Evolutionary conservation across 208 protist species (phyloP), one percentile per base, ranked within the genome.

Genomic region (Acanthamoeba triangularis): DNA sequence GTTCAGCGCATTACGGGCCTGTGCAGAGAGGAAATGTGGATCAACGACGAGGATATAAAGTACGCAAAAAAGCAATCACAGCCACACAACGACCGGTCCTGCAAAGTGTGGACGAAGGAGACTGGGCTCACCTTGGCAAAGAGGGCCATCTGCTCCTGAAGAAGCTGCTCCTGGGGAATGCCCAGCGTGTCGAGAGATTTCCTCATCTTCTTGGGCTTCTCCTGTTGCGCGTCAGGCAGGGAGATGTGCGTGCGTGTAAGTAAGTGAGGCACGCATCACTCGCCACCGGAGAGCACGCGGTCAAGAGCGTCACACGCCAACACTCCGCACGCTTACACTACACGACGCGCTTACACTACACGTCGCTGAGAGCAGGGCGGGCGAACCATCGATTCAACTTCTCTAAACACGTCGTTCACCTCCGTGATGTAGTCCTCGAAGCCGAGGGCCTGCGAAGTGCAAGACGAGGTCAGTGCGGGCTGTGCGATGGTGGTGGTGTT

Each of bases 381-480:
- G 25, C 59, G 84, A 28, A 87, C 95, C 74, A 96, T 94, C 33
- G 87, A 28, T 80, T 96, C 95, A 30, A 96, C 93, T 91, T 96
- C 95, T 47, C 95, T 90, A n/a, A 84, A 95, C 13, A 95, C 94
- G 23, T 94, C 87, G 54, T 76, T 74, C 49, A 96, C 94, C 82
- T 96, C 93, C 80, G 84, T 49, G 41, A 96, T 72, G 92, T 96
- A 96, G 41, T 92, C 90, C 37, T 78, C 78, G 65, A 96, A 96
- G 37, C 94, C 96, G 25, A 96, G 82, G 37, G 87, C 88, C 94
- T 96, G 72, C n/a, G 14, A 23, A 61, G 56, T 28, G 56, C 8
- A 44, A 44, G 18, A 14, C 20, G 3, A 61, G 56, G 56, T 61
- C 18, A 61, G 52, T 59, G 52, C 52, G 63, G 25, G 78, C 10